Percentiles rank a stretch among this genome's conserved stretches.
These are phyloP conservation scores for Rosa rugosa DNA, from an alignment of 306 rosid species.

Conservation along the genomic window DNA sequence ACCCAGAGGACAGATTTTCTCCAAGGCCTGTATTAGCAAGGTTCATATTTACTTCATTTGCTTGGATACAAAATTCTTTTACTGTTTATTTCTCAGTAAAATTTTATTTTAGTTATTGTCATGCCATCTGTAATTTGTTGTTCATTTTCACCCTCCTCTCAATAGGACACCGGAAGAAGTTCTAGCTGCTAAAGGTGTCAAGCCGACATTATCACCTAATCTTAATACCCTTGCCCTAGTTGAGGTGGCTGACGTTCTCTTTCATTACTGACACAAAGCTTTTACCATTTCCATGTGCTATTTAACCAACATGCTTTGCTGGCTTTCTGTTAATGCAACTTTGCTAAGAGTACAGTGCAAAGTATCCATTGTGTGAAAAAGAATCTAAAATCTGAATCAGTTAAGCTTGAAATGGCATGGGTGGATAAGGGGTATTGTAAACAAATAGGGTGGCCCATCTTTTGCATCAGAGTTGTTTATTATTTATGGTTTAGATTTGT, in stretches of 20 bases:
- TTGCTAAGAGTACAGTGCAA: slow-evolving; percentile 13
- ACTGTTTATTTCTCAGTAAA: slow-evolving; percentile 3
- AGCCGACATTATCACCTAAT: slow-evolving; percentile 93
- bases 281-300: not conserved
- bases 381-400: not conserved
- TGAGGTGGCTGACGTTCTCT: slow-evolving; percentile 39
- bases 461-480: not conserved
- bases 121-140: slow-evolving; percentile 1
- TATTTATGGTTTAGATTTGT: not conserved
- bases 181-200: slow-evolving; percentile 95
- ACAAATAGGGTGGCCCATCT: not conserved
- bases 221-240: slow-evolving; percentile 91
- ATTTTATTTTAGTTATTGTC: not conserved
- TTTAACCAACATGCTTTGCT: slow-evolving; percentile 12
- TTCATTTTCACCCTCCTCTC: not conserved
- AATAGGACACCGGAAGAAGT: slow-evolving; percentile 93
- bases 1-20: slow-evolving; percentile 85
- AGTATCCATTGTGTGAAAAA: not conserved
- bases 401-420: not conserved
- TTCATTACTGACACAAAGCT: slow-evolving; percentile 14
- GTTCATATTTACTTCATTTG: slow-evolving; percentile 41
- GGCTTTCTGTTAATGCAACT: not conserved
- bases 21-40: slow-evolving; percentile 94
- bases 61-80: slow-evolving; percentile 3
- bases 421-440: not conserved